Base-by-base conservation (phyloP, 306 rosid species). In the Cucurbita maxima region DNA sequence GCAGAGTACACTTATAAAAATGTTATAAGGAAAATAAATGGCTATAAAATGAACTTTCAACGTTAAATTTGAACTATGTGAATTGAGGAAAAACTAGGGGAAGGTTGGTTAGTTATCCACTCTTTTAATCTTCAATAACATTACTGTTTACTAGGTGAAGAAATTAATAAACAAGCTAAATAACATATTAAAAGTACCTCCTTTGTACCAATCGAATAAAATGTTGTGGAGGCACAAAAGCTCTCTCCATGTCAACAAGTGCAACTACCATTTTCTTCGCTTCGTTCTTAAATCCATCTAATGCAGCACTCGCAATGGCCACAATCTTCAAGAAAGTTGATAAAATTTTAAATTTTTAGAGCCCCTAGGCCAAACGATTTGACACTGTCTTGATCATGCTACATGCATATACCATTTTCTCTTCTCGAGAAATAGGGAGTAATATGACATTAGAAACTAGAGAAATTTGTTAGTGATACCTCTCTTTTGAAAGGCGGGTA, bases 171-270 rank as follows among this genome's bases (percentile, higher is more conserved):
- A 41, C 51, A 64, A 69, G 74, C 41, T 16, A 48, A 69, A 69
- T 43, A 19, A 52, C 9, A 3, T 43, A 43, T 64, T 66, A 12
- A 69, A 54, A 73, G 73, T 90, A 93, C 99, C 99, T 94, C 78
- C 97, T 87, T 58, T 94, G 97, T 57, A 94, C 97, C 83, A 94
- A 82, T 57, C 99, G 96, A 78, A 94, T 94, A 82, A 94, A 94
- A 69, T 94, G 99, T 67, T 94, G 97, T 5, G 99, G 99, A 59
- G 97, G 97, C 78, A 94, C 99, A 87, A 94, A 94, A 83, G 97
- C 95, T 66, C 99, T 95, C 84, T 94, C 99, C 99, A 94, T 94
- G 82, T 94, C 99, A 76, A 94, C 99, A 34, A 94, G 85, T 56
- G 97, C 97, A 78, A 94, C 89, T 80, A 94, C 97, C 97, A 94